Conservation (phyloP, 2,329 filamentous ascomycete genomes). For the Aquanectria penicillioides region DNA sequence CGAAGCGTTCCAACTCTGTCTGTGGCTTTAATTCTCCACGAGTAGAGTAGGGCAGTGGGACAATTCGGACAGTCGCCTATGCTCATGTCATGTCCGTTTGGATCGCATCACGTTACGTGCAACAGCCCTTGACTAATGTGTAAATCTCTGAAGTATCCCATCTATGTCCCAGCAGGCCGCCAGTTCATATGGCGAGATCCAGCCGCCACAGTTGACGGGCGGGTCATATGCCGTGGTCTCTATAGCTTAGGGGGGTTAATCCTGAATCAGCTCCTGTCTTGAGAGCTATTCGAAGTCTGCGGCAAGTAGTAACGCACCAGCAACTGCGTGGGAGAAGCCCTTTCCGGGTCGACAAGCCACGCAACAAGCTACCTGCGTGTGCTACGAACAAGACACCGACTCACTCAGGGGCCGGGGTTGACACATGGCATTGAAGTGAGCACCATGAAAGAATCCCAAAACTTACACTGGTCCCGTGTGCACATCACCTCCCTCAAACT, state of each 20-base stretch:
- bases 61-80: constrained; percentile 13
- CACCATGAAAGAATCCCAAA: constrained; percentile 34
- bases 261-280: constrained; percentile 12
- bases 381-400: constrained; percentile 29
- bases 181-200: background rate
- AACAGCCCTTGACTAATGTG: constrained; percentile 4
- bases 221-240: background rate
- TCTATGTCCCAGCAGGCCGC: background rate
- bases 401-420: constrained; percentile 34
- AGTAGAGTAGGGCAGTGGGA: constrained; percentile 38
- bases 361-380: too few species aligned
- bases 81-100: constrained; percentile 11
- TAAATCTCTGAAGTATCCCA: background rate
- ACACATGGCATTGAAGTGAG: constrained; percentile 37
- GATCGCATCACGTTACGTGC: constrained; percentile 30
- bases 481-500: constrained; percentile 34
- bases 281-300: constrained; percentile 10
- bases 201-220: background rate
- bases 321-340: constrained; percentile 15
- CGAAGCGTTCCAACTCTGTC: constrained; percentile 26
- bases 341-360: constrained; percentile 31
- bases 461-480: constrained; percentile 32
- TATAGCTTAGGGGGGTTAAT: background rate
- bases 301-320: constrained; percentile 13
- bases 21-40: constrained; percentile 34